A percentile compares a stretch with the other conserved stretches of the same genome.
Evolutionary conservation across 2,329 filamentous ascomycete genomes (phyloP).

Genomic region (Byssochlamys sp.): DNA sequence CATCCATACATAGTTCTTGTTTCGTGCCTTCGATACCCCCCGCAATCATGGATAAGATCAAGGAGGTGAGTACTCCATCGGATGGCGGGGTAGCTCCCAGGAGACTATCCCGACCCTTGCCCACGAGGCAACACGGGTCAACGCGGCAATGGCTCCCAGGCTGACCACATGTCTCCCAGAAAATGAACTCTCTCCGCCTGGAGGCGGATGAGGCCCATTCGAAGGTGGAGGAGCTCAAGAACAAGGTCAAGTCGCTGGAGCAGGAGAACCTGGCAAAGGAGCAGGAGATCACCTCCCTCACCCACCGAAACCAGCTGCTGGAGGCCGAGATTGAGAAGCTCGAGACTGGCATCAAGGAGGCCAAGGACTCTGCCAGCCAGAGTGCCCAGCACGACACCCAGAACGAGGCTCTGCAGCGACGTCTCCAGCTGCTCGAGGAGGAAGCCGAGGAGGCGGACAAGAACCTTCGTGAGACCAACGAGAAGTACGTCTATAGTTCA

Average conservation of each 20-base stretch:
- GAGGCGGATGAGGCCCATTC: conserved; percentile 77
- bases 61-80: conserved; percentile 58
- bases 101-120: conserved; percentile 12
- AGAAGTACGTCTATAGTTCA: conserved; percentile 63
- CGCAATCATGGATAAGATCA: conserved; percentile 71
- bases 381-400: conserved; percentile 73
- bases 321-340: conserved; percentile 89
- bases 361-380: conserved; percentile 77
- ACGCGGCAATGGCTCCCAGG: conserved; percentile 22
- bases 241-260: conserved; percentile 80
- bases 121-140: conserved; percentile 15
- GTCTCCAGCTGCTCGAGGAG: conserved; percentile 91
- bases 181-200: conserved; percentile 88
- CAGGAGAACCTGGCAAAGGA: conserved; percentile 94
- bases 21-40: conserved; percentile 9
- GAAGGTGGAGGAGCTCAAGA: conserved; percentile 78
- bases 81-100: conserved; percentile 32
- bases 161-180: conserved; percentile 43
- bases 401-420: conserved; percentile 83
- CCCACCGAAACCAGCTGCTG: conserved; percentile 87
- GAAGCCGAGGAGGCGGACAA: conserved; percentile 95
- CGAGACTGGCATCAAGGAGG: conserved; percentile 70
- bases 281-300: conserved; percentile 92
- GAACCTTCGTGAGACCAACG: conserved; percentile 91
- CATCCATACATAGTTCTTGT: conserved; percentile 17